Evolutionary conservation across 352 stramenopile genomes (phyloP).

Genomic region (Globisporangium nunn): DNA sequence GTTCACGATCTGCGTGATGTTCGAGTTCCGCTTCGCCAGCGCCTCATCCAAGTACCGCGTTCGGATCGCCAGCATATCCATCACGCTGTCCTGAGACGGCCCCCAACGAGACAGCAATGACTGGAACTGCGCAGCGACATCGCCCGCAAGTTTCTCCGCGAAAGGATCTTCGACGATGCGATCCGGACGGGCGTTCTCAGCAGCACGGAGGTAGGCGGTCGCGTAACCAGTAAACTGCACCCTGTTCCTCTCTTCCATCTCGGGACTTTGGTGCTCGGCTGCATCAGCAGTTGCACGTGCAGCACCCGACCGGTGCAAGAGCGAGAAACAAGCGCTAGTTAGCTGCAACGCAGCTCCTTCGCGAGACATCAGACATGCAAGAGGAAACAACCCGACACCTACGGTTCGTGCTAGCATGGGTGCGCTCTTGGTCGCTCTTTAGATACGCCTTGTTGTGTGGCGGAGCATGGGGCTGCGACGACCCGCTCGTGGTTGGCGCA

Average conservation of each 20-base stretch:
- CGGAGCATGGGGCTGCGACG: conserved; percentile 2
- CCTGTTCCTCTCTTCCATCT: conserved; percentile 2
- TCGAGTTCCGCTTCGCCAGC: conserved; percentile 1
- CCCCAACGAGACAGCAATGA: conserved; percentile 7
- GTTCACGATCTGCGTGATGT: conserved; percentile 16
- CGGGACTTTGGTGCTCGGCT: background rate
- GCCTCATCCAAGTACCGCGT: conserved; percentile 20
- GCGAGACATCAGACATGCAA: background rate
- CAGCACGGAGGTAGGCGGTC: conserved; percentile 16
- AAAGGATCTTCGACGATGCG: conserved; percentile 17
- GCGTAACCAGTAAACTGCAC: conserved; percentile 9
- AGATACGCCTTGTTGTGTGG: background rate
- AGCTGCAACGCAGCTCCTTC: too few species aligned
- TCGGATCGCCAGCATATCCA: conserved; percentile 15
- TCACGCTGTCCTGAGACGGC: background rate
- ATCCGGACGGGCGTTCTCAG: conserved; percentile 12
- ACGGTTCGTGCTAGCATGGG: background rate
- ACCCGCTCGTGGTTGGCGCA: conserved; percentile 7
- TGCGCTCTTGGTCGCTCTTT: conserved; percentile 4
- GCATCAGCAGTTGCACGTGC: background rate
- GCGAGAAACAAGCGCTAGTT: background rate
- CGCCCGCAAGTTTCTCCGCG: conserved; percentile 10
- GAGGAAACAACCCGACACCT: too few species aligned
- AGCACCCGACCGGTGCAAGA: background rate
- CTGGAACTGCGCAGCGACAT: conserved; percentile 1